Evolutionary conservation across 1,139 yeast genomes (phyloP), one percentile per base, ranked within the genome.

Genomic region (Nematodospora anomalae): DNA sequence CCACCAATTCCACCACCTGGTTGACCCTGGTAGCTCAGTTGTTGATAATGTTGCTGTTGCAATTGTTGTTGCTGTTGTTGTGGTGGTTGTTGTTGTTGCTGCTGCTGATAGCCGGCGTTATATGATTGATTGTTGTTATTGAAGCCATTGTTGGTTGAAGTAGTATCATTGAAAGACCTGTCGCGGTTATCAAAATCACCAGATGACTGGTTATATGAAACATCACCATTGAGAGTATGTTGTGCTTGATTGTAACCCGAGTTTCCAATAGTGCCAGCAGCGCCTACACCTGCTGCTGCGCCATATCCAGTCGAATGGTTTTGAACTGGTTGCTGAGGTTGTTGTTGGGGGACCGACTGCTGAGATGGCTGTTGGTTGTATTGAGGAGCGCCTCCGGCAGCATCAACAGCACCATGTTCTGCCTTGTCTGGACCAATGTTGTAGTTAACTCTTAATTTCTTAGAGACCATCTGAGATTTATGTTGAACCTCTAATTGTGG

Each of bases 401-500:
- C 49, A 24, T 46, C 53, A 12, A 22, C 21, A 18, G 21, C 21
- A 18, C 21, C 8, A 18, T 18, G 21, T 6, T 26, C 35, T 20
- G 37, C 35, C 30, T 37, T 43, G 30, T 32, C 44, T 37, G 56
- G 66, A 34, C 62, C 60, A 38, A 70, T 57, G 36, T 72, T 60
- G 60, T 82, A 87, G 52, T 72, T 76, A 42, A 88, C 96, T 64
- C 80, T 82, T 61, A 89, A 82, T 66, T 87, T 88, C 62, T 81
- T 82, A 45, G 85, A 83, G 33, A 76, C 71, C 36, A 83, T 73
- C 48, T 74, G 71, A 11, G 71, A 66, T 55, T 81, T 81, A 55
- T 75, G 74, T 55, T 72, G 73, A 35, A 76, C 62, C 55, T 85
- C 95, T 54, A 87, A 73, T 37, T 74, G 68, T 25, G 82, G 55